Conservation (phyloP, 2,329 filamentous ascomycete species). For the Clarireedia sp. region DNA sequence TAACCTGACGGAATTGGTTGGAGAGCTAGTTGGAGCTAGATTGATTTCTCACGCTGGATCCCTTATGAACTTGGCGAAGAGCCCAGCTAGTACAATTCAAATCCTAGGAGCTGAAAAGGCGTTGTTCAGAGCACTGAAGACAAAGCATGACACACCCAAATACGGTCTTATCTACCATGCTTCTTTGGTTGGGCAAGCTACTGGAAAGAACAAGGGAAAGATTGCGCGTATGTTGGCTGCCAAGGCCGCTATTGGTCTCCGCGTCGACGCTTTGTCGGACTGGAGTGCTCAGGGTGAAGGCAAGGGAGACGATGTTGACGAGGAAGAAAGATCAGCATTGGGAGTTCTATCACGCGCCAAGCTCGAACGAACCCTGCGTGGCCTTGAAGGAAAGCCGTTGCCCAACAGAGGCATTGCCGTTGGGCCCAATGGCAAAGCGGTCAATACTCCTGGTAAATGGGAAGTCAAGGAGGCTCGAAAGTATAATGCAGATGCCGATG, state of each 20-base stretch:
- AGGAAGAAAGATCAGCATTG: slow-evolving; percentile 80
- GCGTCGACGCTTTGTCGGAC: slow-evolving; percentile 81
- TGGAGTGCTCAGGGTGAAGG: slow-evolving; percentile 63
- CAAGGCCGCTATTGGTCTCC: slow-evolving; percentile 86
- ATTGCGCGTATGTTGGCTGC: slow-evolving; percentile 93
- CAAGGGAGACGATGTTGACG: slow-evolving; percentile 57
- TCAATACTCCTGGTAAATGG: slow-evolving; percentile 64
- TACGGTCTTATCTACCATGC: slow-evolving; percentile 93
- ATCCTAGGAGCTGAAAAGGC: slow-evolving; percentile 98
- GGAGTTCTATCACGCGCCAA: slow-evolving; percentile 65
- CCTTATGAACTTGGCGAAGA: slow-evolving; percentile 90
- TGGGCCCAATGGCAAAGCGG: slow-evolving; percentile 61
- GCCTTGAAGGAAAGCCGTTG: slow-evolving; percentile 83
- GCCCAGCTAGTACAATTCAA: slow-evolving; percentile 90
- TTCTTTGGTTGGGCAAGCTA: slow-evolving; percentile 91
- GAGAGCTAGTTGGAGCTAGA: slow-evolving; percentile 87
- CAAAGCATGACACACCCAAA: slow-evolving; percentile 97
- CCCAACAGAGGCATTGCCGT: slow-evolving; percentile 68
- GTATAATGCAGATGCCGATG: slow-evolving; percentile 93
- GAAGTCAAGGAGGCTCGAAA: slow-evolving; percentile 86
- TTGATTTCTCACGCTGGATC: slow-evolving; percentile 93
- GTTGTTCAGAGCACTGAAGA: slow-evolving; percentile 95
- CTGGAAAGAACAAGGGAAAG: slow-evolving; percentile 98
- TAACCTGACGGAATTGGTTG: slow-evolving; percentile 87
- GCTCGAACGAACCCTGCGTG: slow-evolving; percentile 68